Evolutionary conservation across 768 basidiomycete species (phyloP).

Genomic region (Xerocomus brunneocitrinus): DNA sequence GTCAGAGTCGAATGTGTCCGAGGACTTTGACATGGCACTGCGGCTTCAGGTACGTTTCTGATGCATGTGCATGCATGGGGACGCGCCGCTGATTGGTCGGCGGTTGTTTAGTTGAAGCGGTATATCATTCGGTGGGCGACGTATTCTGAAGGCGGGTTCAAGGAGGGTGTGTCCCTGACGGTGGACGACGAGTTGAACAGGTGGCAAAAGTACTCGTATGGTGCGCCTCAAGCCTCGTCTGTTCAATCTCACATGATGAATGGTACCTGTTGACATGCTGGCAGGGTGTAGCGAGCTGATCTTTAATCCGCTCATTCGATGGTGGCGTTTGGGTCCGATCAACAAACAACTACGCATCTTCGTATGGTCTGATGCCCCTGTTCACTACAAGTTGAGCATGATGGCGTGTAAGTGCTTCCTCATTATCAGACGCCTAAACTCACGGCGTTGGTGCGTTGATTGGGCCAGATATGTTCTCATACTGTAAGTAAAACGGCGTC

Average conservation of each 20-base stretch:
- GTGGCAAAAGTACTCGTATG: conserved; percentile 89
- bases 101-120: conserved; percentile 12
- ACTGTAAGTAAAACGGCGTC: conserved; percentile 34
- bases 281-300: conserved; percentile 50
- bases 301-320: conserved; percentile 76
- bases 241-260: conserved; percentile 29
- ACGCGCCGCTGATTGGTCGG: background rate
- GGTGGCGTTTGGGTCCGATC: conserved; percentile 80
- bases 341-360: conserved; percentile 75
- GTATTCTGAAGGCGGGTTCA: conserved; percentile 82
- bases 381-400: conserved; percentile 76
- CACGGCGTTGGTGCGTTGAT: background rate
- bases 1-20: conserved; percentile 64
- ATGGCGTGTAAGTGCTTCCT: conserved; percentile 40
- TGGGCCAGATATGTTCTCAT: conserved; percentile 45
- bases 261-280: conserved; percentile 40
- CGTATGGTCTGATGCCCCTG: conserved; percentile 71
- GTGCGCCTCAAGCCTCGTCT: conserved; percentile 22
- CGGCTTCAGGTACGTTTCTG: conserved; percentile 41
- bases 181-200: conserved; percentile 90
- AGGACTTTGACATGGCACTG: conserved; percentile 68
- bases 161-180: conserved; percentile 91
- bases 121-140: conserved; percentile 60
- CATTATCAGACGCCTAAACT: background rate
- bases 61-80: background rate